phyloP scores from a whole-genome alignment of 1,284 basidiomycete species.

The Athelia sp. region DNA sequence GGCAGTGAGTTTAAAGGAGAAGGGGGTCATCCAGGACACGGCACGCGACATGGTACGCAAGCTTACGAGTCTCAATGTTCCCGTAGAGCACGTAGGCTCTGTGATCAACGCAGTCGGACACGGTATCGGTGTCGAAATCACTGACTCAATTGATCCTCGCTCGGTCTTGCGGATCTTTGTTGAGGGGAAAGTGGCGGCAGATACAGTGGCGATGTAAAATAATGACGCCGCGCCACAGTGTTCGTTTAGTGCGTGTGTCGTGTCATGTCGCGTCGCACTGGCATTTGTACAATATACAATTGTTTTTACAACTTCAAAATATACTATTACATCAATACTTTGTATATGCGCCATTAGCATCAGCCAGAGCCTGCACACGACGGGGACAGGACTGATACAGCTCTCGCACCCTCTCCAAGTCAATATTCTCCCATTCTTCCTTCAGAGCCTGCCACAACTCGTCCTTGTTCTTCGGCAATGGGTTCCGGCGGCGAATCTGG shows the following conservation, averaged over 20 bases:
- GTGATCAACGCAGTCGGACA: neutral
- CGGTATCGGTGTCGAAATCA: neutral
- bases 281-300: too few species aligned
- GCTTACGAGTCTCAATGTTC: neutral
- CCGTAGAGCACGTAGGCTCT: neutral
- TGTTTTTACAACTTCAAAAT: too few species aligned
- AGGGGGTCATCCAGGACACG: neutral
- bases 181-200: conserved; percentile 15
- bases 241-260: too few species aligned
- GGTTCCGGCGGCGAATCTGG: conserved; percentile 4
- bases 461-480: conserved; percentile 10
- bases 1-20: neutral
- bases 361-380: conserved; percentile 12
- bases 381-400: conserved; percentile 2
- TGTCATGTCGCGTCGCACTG: too few species aligned
- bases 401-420: neutral
- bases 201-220: conserved; percentile 13
- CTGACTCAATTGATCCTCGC: neutral
- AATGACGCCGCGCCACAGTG: conserved; percentile 6
- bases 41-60: neutral
- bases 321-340: conserved; percentile 12
- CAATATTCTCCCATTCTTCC: neutral
- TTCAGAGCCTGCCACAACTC: conserved; percentile 12
- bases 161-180: conserved; percentile 6
- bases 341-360: conserved; percentile 17